These are phyloP conservation scores for Auricularia heimuer DNA, from an alignment of 768 basidiomycete genomes.

Conservation along the genomic window DNA sequence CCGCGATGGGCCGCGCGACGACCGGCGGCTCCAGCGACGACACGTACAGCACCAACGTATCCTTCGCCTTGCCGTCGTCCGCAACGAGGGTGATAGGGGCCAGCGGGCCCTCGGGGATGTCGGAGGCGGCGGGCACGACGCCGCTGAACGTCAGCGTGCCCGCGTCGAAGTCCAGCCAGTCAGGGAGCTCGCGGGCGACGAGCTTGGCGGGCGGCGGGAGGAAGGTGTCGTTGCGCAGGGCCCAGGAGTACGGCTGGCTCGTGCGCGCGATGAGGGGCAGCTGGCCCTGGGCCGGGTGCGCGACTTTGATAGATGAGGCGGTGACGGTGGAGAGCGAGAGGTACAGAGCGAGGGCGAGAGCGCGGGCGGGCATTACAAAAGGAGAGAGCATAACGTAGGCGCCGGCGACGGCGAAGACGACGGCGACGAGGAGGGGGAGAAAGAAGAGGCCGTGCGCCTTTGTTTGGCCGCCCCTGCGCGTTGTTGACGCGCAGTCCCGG, in stretches of 20 bases:
- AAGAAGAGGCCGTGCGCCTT: not conserved
- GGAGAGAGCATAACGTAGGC: conserved; percentile 4
- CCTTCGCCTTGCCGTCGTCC: conserved; percentile 31
- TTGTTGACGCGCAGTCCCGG: not conserved
- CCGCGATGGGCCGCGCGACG: conserved; percentile 40
- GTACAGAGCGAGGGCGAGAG: conserved; percentile 53
- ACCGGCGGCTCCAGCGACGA: conserved; percentile 47
- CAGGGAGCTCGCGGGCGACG: conserved; percentile 43
- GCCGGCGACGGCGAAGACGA: conserved; percentile 7
- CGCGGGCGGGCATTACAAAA: conserved; percentile 35
- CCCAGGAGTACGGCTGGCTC: conserved; percentile 55
- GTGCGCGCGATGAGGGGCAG: conserved; percentile 70
- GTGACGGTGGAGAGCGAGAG: conserved; percentile 24
- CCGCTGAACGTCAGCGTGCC: conserved; percentile 54
- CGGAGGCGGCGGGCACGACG: conserved; percentile 50
- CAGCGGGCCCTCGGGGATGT: conserved; percentile 37
- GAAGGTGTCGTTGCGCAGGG: conserved; percentile 60
- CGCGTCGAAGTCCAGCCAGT: conserved; percentile 71
- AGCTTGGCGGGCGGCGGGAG: conserved; percentile 12
- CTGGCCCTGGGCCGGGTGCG: conserved; percentile 59
- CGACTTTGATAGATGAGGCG: conserved; percentile 38
- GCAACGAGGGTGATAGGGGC: conserved; percentile 50
- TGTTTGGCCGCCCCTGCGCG: not conserved
- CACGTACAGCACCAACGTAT: conserved; percentile 39
- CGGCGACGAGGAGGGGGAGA: not conserved